Evolutionary conservation across 257 asterid species (phyloP).

Genomic region (Lantana camara): DNA sequence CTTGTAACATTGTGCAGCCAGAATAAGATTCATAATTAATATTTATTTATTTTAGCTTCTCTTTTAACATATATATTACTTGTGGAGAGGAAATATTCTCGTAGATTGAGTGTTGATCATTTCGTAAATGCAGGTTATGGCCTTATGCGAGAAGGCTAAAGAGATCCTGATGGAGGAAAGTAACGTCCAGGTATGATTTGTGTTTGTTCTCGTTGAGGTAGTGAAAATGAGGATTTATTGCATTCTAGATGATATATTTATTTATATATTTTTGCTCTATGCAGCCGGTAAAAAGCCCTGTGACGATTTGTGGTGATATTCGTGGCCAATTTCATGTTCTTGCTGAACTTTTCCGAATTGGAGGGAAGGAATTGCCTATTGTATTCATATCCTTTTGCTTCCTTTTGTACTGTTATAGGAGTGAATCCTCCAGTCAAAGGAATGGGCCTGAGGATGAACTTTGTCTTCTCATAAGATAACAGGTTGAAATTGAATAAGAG

Average conservation of each 20-base stretch:
- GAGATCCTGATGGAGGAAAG: conserved; percentile 72
- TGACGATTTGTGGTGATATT: conserved; percentile 75
- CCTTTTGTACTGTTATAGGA: conserved; percentile 19
- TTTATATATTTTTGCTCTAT: conserved; percentile 30
- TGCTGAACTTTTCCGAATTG: conserved; percentile 67
- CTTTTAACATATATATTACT: not conserved
- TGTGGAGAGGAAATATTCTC: conserved; percentile 13
- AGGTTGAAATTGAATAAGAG: conserved; percentile 11
- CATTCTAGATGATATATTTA: conserved; percentile 18
- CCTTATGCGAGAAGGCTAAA: conserved; percentile 67
- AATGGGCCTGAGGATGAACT: conserved; percentile 20
- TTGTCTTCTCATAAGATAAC: conserved; percentile 27
- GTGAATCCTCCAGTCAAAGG: conserved; percentile 22
- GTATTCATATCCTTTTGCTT: conserved; percentile 15
- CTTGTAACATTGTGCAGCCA: too few species aligned
- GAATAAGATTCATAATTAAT: too few species aligned
- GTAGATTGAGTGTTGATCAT: conserved; percentile 28
- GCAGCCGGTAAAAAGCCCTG: conserved; percentile 78
- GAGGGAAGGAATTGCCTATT: conserved; percentile 57
- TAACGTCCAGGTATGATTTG: conserved; percentile 61
- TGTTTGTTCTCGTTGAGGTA: conserved; percentile 12
- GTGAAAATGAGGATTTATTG: not conserved
- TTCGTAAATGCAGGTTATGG: conserved; percentile 50
- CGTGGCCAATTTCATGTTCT: conserved; percentile 78
- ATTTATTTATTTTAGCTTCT: conserved; percentile 1